A percentile compares a stretch with the other conserved stretches of the same genome.
Evolutionary conservation across 139 green algal genomes (phyloP).

Genomic region (Volvox africanus): DNA sequence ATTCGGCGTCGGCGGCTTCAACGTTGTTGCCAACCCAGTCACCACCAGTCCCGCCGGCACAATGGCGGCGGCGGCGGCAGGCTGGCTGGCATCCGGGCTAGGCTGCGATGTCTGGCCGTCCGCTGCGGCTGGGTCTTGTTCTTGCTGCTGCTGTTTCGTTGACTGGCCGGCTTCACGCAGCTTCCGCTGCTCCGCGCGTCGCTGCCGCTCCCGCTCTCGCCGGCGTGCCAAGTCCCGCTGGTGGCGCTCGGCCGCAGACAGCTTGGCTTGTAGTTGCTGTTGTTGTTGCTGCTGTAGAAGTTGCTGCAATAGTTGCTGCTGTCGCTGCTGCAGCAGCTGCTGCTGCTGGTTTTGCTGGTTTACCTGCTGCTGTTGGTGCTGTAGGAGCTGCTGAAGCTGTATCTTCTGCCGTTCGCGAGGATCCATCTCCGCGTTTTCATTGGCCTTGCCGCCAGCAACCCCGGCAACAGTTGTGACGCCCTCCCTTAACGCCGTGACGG

Average conservation of each 20-base stretch:
- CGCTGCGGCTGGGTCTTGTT: neutral
- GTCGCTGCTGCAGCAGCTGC: neutral
- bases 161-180: neutral
- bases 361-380: neutral
- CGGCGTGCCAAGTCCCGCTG: conserved; percentile 32
- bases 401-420: neutral
- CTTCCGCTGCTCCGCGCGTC: conserved; percentile 12
- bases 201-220: conserved; percentile 39
- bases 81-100: neutral
- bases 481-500: neutral
- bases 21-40: neutral
- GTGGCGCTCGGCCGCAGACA: conserved; percentile 38
- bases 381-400: neutral
- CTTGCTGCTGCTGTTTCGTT: neutral
- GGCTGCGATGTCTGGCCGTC: neutral
- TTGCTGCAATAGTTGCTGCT: neutral
- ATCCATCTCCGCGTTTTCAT: conserved; percentile 4
- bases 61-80: neutral
- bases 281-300: neutral
- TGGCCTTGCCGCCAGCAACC: neutral
- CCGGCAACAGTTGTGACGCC: neutral
- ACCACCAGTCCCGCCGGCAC: neutral
- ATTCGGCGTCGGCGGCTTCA: neutral
- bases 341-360: neutral
- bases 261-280: neutral